Percentiles rank a stretch among this genome's conserved stretches.
Conservation (phyloP, 257 asterid genomes). For the Nicotiana paniculata region DNA sequence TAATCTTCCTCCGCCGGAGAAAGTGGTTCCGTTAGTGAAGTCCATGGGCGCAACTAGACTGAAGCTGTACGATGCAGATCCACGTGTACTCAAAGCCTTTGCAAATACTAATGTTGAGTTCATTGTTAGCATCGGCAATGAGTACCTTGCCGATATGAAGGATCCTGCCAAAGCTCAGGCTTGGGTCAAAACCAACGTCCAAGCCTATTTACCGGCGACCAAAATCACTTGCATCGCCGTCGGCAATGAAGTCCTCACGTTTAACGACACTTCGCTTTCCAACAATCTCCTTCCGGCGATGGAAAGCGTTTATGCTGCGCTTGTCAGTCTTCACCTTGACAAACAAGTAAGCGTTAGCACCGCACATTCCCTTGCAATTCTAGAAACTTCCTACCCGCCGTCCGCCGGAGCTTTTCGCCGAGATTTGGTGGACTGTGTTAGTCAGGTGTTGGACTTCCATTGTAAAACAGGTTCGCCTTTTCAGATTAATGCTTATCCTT, state of each 20-base stretch:
- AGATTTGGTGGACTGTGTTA: conserved; percentile 37
- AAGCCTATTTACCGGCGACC: conserved; percentile 55
- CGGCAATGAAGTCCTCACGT: conserved; percentile 75
- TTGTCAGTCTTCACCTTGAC: conserved; percentile 45
- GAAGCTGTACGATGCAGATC: conserved; percentile 80
- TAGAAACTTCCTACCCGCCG: conserved; percentile 71
- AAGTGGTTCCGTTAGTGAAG: conserved; percentile 56
- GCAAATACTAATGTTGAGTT: conserved; percentile 71
- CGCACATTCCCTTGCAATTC: conserved; percentile 66
- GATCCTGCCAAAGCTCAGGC: conserved; percentile 55
- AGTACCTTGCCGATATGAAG: conserved; percentile 39
- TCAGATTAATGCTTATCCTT: conserved; percentile 69
- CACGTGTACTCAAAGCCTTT: conserved; percentile 69
- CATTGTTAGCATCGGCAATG: conserved; percentile 63
- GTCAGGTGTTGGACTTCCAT: conserved; percentile 59
- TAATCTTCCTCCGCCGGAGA: conserved; percentile 70
- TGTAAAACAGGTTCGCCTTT: conserved; percentile 57
- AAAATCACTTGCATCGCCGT: conserved; percentile 65
- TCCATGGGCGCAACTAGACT: conserved; percentile 65
- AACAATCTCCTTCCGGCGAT: conserved; percentile 64
- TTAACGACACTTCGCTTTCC: conserved; percentile 54
- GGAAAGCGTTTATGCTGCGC: conserved; percentile 60
- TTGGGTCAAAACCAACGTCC: conserved; percentile 75
- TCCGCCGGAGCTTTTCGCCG: conserved; percentile 64
- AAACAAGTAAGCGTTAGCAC: conserved; percentile 60